Evolutionary conservation across 169 alveolate species (phyloP).

Genomic region (Eimeria necatrix): DNA sequence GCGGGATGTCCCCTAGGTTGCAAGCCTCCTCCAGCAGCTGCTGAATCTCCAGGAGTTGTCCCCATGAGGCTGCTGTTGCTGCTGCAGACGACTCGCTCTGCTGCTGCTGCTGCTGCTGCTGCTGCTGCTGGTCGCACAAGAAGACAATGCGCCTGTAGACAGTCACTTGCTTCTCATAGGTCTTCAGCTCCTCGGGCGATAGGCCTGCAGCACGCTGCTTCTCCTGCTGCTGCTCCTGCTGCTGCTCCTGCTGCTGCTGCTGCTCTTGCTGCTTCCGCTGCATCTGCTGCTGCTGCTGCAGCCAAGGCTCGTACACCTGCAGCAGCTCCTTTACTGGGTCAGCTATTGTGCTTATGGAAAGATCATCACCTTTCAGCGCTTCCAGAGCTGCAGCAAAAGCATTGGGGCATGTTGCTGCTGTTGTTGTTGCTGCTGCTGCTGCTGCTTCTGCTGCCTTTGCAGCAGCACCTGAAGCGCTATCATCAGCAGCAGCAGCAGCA

Average conservation of each 20-base stretch:
- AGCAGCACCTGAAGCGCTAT: background rate
- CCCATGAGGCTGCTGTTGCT: conserved; percentile 14
- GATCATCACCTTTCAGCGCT: background rate
- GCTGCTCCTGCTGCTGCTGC: background rate
- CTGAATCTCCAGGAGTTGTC: background rate
- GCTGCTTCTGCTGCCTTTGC: background rate
- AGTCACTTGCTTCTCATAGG: background rate
- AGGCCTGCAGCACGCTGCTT: background rate
- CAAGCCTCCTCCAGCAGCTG: conserved; percentile 41
- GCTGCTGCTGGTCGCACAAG: conserved; percentile 17
- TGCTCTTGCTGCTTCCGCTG: no score
- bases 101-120: background rate
- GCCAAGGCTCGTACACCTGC: conserved; percentile 21
- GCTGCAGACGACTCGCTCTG: background rate
- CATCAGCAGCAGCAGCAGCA: background rate
- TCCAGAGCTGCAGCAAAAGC: conserved; percentile 27
- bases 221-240: background rate
- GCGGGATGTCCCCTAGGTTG: background rate
- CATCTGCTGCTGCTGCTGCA: conserved; percentile 6
- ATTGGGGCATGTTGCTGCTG: background rate
- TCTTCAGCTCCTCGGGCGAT: background rate
- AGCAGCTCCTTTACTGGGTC: conserved; percentile 11
- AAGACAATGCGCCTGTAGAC: background rate
- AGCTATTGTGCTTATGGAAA: background rate
- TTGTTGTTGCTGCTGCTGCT: background rate